phyloP scores from a whole-genome alignment of 2,329 filamentous ascomycete genomes.

The Coniochaeta sp. region DNA sequence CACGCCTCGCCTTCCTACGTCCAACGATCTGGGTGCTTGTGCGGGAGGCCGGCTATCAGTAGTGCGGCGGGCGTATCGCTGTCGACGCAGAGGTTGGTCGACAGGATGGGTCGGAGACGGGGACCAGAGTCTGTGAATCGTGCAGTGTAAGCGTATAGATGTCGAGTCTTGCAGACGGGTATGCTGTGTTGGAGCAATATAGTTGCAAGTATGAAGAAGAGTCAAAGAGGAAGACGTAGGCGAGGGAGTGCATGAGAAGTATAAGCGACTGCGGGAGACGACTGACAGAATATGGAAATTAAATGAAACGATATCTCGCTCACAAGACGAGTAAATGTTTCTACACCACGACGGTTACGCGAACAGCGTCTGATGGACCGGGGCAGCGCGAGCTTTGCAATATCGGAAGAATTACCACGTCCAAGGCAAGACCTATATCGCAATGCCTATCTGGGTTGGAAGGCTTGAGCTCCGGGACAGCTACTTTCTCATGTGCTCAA shows the following conservation, averaged over 20 bases:
- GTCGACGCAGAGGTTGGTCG: neutral
- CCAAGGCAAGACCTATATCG: neutral
- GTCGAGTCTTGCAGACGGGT: neutral
- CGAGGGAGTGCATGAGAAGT: neutral
- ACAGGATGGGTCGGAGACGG: neutral
- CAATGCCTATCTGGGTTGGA: neutral
- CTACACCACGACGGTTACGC: neutral
- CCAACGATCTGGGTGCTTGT: conserved; percentile 21
- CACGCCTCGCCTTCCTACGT: conserved; percentile 28
- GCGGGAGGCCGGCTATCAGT: neutral
- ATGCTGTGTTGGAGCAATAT: neutral
- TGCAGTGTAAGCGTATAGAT: conserved; percentile 5
- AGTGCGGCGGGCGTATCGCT: neutral
- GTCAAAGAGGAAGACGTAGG: neutral
- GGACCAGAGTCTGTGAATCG: conserved; percentile 3
- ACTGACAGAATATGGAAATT: neutral
- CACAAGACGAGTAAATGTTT: neutral
- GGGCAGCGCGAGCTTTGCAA: neutral
- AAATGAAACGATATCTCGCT: conserved; percentile 10
- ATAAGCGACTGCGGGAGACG: neutral
- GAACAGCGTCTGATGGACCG: neutral
- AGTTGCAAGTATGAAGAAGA: neutral
- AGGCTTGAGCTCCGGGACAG: neutral
- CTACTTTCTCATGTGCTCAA: neutral
- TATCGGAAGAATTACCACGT: neutral